Evolutionary conservation across 371 early-diverging fungal genomes (phyloP).

Genomic region (Choanephora cucurbitarum): DNA sequence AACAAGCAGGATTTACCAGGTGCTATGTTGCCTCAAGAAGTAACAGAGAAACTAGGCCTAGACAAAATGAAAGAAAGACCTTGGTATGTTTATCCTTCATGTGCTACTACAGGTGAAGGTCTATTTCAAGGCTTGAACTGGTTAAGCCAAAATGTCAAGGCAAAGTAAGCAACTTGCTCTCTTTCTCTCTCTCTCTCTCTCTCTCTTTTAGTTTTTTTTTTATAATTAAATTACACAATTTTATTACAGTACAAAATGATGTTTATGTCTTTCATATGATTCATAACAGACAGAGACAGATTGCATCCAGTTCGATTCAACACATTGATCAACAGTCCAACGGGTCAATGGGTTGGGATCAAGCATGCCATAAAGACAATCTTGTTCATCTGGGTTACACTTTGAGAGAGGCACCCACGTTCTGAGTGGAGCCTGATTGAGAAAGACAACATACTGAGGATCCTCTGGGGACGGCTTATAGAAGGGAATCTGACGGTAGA

Average conservation of each 20-base stretch:
- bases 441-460: conserved; percentile 67
- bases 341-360: conserved; percentile 47
- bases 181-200: neutral
- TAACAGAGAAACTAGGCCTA: conserved; percentile 78
- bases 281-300: conserved; percentile 39
- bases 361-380: conserved; percentile 47
- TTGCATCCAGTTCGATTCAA: conserved; percentile 50
- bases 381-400: conserved; percentile 31
- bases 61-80: conserved; percentile 75
- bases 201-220: conserved; percentile 4
- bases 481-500: conserved; percentile 73
- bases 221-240: conserved; percentile 2
- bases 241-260: conserved; percentile 21
- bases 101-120: conserved; percentile 88
- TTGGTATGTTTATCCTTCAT: conserved; percentile 86
- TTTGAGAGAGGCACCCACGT: conserved; percentile 60
- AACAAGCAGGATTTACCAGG: conserved; percentile 86
- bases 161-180: conserved; percentile 25
- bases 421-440: conserved; percentile 32
- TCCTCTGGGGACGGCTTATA: conserved; percentile 56
- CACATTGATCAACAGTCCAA: conserved; percentile 46
- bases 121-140: conserved; percentile 85
- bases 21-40: conserved; percentile 78
- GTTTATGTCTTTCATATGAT: conserved; percentile 22
- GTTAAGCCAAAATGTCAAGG: conserved; percentile 85